phyloP scores from a whole-genome alignment of 768 basidiomycete genomes.

The Boletus sp. region DNA sequence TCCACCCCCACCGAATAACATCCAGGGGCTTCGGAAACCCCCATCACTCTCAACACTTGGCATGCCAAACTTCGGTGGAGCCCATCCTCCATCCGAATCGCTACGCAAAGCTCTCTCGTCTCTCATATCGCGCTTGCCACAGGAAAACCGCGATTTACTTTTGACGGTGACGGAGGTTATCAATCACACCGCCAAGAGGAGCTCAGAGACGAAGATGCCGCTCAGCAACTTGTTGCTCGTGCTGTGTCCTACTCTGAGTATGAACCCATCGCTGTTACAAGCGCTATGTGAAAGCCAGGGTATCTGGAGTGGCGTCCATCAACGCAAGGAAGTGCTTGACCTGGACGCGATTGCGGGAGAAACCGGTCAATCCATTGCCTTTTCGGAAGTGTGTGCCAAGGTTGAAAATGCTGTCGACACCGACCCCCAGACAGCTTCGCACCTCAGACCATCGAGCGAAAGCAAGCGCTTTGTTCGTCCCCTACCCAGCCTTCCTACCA shows the following conservation, averaged over 20 bases:
- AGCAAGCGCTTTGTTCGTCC: conserved; percentile 21
- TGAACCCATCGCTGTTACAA: conserved; percentile 71
- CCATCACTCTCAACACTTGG: conserved; percentile 80
- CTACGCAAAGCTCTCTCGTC: conserved; percentile 58
- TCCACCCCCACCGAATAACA: conserved; percentile 34
- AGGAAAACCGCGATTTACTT: conserved; percentile 82
- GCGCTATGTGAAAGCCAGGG: conserved; percentile 68
- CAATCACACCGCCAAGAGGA: conserved; percentile 64
- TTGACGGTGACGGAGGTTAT: conserved; percentile 81
- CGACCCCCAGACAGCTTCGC: neutral
- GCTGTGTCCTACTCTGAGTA: conserved; percentile 82
- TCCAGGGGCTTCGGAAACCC: conserved; percentile 59
- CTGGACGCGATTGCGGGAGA: conserved; percentile 1
- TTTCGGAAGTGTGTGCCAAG: neutral
- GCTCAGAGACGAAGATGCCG: conserved; percentile 87
- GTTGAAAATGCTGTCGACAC: neutral
- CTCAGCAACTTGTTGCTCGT: conserved; percentile 84
- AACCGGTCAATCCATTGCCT: neutral
- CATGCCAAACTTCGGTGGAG: conserved; percentile 62
- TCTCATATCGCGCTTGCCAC: conserved; percentile 68
- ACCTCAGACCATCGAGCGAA: conserved; percentile 7
- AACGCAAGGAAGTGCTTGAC: conserved; percentile 3
- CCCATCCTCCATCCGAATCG: conserved; percentile 58
- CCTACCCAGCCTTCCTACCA: conserved; percentile 26
- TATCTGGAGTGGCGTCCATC: conserved; percentile 52